Evolutionary conservation across 1,139 yeast genomes (phyloP), one percentile per base, ranked within the genome.

Genomic region (Yarrowia galli): DNA sequence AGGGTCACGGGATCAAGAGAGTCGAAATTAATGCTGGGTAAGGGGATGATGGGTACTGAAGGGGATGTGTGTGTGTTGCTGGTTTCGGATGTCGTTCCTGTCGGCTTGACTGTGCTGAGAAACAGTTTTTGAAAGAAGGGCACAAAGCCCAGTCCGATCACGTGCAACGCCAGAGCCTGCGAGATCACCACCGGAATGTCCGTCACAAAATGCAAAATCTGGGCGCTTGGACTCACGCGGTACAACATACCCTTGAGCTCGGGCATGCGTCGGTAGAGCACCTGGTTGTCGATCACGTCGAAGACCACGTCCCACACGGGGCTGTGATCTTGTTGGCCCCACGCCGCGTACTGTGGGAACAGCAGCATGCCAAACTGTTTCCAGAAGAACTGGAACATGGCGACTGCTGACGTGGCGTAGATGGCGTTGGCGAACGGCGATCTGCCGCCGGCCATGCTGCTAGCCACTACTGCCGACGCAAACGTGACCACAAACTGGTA

Each of bases 401-500:
- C 77, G 8, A 75, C 70, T 15, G 76, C 45, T 5, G 75, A 69
- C 2, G 79, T 76, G 40, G 78, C 72, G 69, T 77, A 76, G 23
- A 76, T 70, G 20, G 80, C 79, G 61, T 77, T 76, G 18, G 74
- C 71, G 58, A 74, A 74, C 16, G 72, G 72, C 16, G 72, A 69
- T 16, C 70, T 67, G 6, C 72, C 73, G 1, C 80, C 79, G 4
- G 80, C 80, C 45, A 78, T 69, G 8, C 75, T 69, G 3, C 80
- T 72, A 16, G 80, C 79, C 18, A 78, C 78, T 38, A 76, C 73
- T 5, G 79, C 78, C 54, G 77, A 76, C 9, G 80, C 79, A 67
- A 78, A 74, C n/a, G 66, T 61, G 20, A 61, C 54, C 56, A 61
- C 56, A 48, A 61, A 61, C 56, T 61, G 66, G 56, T 61, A 61